Conservation (phyloP, 345 rosid genomes). For the Syzygium aromaticum region DNA sequence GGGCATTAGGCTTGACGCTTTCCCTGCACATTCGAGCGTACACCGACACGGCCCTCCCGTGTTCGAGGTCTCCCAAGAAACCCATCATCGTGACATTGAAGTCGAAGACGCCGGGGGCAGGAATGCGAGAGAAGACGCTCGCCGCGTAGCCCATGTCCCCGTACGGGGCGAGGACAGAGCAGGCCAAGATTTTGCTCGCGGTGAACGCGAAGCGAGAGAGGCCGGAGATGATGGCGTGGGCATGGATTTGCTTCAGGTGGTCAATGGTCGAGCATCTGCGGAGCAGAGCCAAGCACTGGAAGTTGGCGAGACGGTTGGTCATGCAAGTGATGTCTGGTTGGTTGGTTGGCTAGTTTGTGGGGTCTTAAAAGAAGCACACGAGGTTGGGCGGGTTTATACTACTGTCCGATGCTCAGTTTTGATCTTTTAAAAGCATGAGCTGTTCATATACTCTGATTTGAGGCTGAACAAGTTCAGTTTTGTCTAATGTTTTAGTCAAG, state of each 20-base stretch:
- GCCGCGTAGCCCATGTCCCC: conserved; percentile 12
- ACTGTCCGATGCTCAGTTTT: neutral
- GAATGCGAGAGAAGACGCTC: conserved; percentile 14
- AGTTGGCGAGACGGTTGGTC: neutral
- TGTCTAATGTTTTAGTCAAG: too few relatives aligned
- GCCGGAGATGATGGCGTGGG: conserved; percentile 11
- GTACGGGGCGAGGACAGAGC: conserved; percentile 5
- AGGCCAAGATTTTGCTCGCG: conserved; percentile 19
- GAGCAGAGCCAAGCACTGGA: conserved; percentile 11
- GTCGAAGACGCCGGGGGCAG: conserved; percentile 7
- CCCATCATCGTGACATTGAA: conserved; percentile 24
- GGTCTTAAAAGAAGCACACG: neutral
- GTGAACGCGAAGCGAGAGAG: conserved; percentile 10
- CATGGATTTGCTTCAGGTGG: conserved; percentile 24
- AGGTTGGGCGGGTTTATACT: neutral
- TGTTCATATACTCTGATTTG: neutral
- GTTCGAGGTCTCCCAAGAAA: conserved; percentile 3
- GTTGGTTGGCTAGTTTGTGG: neutral
- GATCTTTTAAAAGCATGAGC: too few relatives aligned
- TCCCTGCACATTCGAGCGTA: conserved; percentile 10
- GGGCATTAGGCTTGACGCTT: conserved; percentile 12
- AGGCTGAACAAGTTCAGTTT: neutral
- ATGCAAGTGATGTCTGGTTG: neutral
- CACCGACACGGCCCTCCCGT: conserved; percentile 10
- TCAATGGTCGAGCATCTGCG: conserved; percentile 6